These are phyloP conservation scores for Polytrichum commune DNA, from an alignment of 225 moss, liverwort and hornwort genomes.

Conservation along the genomic window DNA sequence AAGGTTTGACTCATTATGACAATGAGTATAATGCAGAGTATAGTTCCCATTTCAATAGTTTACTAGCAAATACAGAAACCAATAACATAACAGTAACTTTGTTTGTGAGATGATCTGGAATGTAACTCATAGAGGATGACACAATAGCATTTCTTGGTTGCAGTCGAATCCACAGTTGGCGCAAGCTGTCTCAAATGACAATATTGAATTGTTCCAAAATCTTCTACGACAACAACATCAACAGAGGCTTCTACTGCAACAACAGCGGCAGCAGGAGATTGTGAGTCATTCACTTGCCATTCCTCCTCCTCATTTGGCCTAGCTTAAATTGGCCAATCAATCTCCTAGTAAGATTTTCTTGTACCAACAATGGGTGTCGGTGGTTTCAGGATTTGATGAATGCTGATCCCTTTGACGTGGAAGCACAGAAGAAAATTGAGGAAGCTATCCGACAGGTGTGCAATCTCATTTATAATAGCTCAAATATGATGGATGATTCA, in stretches of 20 bases:
- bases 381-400: constrained; percentile 87
- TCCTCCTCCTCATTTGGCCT: background rate
- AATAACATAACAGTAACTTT: too few species aligned
- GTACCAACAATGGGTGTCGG: background rate
- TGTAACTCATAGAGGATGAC: too few species aligned
- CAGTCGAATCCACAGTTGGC: constrained; percentile 77
- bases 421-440: constrained; percentile 92
- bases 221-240: constrained; percentile 66
- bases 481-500: too few species aligned
- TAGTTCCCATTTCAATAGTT: too few species aligned
- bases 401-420: constrained; percentile 96
- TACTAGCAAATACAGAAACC: too few species aligned
- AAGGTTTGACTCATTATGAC: too few species aligned
- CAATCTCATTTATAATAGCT: background rate
- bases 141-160: constrained; percentile 4
- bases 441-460: constrained; percentile 94
- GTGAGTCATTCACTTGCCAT: constrained; percentile 33
- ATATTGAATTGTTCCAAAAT: constrained; percentile 69
- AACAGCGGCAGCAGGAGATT: constrained; percentile 66
- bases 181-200: constrained; percentile 62
- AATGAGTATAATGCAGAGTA: too few species aligned
- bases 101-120: too few species aligned
- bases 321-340: too few species aligned
- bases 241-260: constrained; percentile 54
- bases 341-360: too few species aligned